These are phyloP conservation scores for Kuraishia cidri DNA, from an alignment of 805 yeast species.

Conservation along the genomic window DNA sequence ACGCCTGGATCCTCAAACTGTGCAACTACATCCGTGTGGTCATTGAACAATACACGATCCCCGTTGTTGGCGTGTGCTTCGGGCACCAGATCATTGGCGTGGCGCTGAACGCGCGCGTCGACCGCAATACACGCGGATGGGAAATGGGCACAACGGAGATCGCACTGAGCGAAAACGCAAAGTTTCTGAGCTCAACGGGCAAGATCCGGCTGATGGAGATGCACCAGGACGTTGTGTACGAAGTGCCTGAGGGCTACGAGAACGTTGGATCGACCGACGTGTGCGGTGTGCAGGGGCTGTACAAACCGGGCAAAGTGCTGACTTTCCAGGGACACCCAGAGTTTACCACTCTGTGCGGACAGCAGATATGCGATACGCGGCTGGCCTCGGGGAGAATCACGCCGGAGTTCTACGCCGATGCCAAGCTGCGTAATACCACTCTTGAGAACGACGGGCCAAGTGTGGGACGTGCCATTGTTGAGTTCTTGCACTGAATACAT, in stretches of 20 bases:
- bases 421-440: too few relatives aligned
- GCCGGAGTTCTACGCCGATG: too few relatives aligned
- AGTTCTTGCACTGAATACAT: too few relatives aligned
- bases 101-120: conserved; percentile 54
- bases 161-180: conserved; percentile 29
- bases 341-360: conserved; percentile 39
- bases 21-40: conserved; percentile 20
- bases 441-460: too few relatives aligned
- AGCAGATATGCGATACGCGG: not conserved
- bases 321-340: conserved; percentile 93
- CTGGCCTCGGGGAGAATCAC: too few relatives aligned
- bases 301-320: conserved; percentile 38
- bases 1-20: conserved; percentile 31
- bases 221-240: conserved; percentile 49
- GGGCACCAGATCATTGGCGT: conserved; percentile 79
- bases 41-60: conserved; percentile 19
- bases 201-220: conserved; percentile 37
- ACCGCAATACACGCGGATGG: conserved; percentile 56
- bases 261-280: conserved; percentile 44
- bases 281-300: conserved; percentile 63
- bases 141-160: conserved; percentile 59
- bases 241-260: conserved; percentile 26
- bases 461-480: too few relatives aligned
- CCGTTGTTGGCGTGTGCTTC: conserved; percentile 69
- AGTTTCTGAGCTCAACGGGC: conserved; percentile 16